Conservation (phyloP, 768 basidiomycete species). For the Suillus spraguei region DNA sequence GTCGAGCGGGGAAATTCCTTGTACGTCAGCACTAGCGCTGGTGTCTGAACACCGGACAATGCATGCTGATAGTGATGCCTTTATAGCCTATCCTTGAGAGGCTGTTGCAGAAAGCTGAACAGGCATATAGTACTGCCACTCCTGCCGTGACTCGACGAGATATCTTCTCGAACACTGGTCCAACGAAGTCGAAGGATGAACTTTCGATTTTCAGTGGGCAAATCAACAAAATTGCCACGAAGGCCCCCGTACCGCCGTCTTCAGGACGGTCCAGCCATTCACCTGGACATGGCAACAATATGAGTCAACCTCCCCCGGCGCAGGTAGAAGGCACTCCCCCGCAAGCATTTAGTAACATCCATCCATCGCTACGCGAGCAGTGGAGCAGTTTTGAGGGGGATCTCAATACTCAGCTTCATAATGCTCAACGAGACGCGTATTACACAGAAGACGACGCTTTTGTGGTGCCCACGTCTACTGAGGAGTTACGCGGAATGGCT, state of each 20-base stretch:
- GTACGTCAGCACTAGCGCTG: conserved; percentile 38
- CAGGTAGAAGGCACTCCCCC: conserved; percentile 5
- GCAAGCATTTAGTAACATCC: conserved; percentile 46
- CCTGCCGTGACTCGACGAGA: conserved; percentile 47
- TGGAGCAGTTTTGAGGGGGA: conserved; percentile 58
- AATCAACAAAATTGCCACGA: conserved; percentile 63
- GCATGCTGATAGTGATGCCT: not conserved
- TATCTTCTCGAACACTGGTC: conserved; percentile 56
- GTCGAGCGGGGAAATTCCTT: conserved; percentile 70
- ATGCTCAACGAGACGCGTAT: conserved; percentile 31
- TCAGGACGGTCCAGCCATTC: conserved; percentile 13
- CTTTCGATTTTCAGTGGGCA: conserved; percentile 77
- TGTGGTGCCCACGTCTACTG: conserved; percentile 13
- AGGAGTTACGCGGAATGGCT: conserved; percentile 5
- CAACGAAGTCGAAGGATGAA: conserved; percentile 60
- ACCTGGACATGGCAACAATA: conserved; percentile 19
- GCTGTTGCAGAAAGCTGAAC: conserved; percentile 61
- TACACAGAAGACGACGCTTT: conserved; percentile 24
- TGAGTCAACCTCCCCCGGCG: conserved; percentile 9
- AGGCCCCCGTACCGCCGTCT: conserved; percentile 29
- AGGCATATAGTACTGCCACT: conserved; percentile 49
- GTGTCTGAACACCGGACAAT: not conserved
- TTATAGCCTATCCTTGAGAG: conserved; percentile 66
- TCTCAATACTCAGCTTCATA: conserved; percentile 51
- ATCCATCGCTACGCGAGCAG: conserved; percentile 59